Percentiles rank a stretch among this genome's conserved stretches.
These are phyloP conservation scores for Ganoderma lingzhi DNA, from an alignment of 1,284 basidiomycete species.

Conservation along the genomic window DNA sequence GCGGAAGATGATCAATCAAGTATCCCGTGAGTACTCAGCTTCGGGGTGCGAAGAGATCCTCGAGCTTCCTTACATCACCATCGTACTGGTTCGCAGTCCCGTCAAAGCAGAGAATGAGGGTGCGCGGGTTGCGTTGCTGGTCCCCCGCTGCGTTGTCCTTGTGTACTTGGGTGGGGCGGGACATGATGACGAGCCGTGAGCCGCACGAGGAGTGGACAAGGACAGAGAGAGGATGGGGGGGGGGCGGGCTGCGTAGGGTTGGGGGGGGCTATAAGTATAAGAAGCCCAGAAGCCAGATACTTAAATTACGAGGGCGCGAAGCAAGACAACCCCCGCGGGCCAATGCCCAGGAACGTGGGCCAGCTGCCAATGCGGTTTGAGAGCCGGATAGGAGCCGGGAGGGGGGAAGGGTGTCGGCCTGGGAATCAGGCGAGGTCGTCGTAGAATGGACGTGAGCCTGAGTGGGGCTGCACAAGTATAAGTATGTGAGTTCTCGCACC, in stretches of 20 bases:
- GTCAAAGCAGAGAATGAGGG: slow-evolving; percentile 61
- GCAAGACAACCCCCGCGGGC: neutral
- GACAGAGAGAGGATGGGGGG: neutral
- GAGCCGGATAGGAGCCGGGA: neutral
- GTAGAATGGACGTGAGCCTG: neutral
- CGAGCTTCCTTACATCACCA: slow-evolving; percentile 43
- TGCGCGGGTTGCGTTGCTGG: slow-evolving; percentile 39
- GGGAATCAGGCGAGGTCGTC: slow-evolving; percentile 5
- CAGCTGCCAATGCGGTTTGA: neutral
- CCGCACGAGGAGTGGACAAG: neutral
- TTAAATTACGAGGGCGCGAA: neutral
- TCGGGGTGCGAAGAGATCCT: neutral
- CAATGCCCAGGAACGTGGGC: neutral
- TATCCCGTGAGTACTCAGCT: slow-evolving; percentile 1
- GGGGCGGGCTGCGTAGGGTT: neutral
- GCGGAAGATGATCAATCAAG: neutral
- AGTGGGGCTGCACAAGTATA: neutral
- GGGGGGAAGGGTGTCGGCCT: neutral
- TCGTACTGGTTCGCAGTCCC: slow-evolving; percentile 59
- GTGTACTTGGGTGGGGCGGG: neutral
- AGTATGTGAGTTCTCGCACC: neutral
- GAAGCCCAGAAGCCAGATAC: neutral
- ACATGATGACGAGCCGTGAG: neutral
- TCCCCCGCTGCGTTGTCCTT: slow-evolving; percentile 2
- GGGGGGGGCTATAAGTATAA: neutral